Conservation (phyloP, 1,284 basidiomycete genomes). For the Caloboletus firmus region DNA sequence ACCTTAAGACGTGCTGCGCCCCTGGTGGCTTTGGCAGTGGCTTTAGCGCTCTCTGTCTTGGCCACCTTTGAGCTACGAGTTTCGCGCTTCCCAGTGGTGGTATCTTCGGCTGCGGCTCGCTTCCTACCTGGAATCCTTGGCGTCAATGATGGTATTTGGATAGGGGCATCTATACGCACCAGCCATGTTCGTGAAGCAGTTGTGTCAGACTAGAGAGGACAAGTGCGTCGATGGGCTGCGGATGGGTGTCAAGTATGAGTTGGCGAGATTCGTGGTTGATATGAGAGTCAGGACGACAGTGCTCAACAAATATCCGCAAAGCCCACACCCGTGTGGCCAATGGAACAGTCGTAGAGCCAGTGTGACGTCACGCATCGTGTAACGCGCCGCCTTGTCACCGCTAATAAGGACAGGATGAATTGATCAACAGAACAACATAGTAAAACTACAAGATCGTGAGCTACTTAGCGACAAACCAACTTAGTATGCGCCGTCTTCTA, state of each 20-base stretch:
- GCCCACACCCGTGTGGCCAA: conserved; percentile 16
- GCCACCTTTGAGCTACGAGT: conserved; percentile 51
- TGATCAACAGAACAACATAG: conserved; percentile 25
- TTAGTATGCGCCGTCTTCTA: conserved; percentile 11
- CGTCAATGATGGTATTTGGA: conserved; percentile 5
- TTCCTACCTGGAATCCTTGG: conserved; percentile 41
- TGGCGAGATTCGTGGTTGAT: conserved; percentile 6
- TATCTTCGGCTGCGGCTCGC: conserved; percentile 46
- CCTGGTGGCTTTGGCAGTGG: conserved; percentile 36
- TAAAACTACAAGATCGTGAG: conserved; percentile 27
- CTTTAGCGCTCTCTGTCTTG: conserved; percentile 41
- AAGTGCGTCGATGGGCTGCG: background rate
- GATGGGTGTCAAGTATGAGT: background rate
- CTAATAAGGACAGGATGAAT: conserved; percentile 10
- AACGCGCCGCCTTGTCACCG: conserved; percentile 15
- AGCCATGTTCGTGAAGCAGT: conserved; percentile 24
- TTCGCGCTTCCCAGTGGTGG: conserved; percentile 34
- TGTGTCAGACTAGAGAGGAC: background rate
- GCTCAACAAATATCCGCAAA: conserved; percentile 29
- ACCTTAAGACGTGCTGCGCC: conserved; percentile 41
- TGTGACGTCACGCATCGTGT: conserved; percentile 32
- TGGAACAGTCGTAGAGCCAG: conserved; percentile 3
- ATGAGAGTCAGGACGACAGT: conserved; percentile 11
- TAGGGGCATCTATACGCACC: conserved; percentile 32
- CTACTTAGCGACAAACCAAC: conserved; percentile 24